Evolutionary conservation across 441 rosid species (phyloP), one percentile per base, ranked within the genome.

Genomic region (Sinapis alba): DNA sequence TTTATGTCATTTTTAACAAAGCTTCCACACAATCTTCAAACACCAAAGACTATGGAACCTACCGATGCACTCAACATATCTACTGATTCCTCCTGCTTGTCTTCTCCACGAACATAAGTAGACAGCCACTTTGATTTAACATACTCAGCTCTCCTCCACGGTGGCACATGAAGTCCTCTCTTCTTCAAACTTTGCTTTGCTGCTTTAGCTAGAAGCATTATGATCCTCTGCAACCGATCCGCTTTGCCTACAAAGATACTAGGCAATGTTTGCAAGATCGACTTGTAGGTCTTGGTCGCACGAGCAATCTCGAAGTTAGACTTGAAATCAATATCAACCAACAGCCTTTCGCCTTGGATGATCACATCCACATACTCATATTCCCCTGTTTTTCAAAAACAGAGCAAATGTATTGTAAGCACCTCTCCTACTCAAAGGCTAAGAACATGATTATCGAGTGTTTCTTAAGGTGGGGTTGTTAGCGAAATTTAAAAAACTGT

Each of bases 241-340:
- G 84, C 71, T 68, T 78, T 88, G n/a, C 97, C 92, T 0, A 94
- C 97, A 36, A 89, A 94, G 57, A 89, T 81, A 68, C 58, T 77
- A 2, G 98, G 98, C 45, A 94, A 82, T 7, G 79, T 75, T 53
- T 88, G 91, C 20, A 90, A 84, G 34, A 90, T 68, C 8, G 89
- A 81, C 71, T 84, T 92, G 76, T 90, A 94, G 0, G 85, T 65
- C 83, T 87, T 90, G 0, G 98, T 94, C 3, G 97, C 80, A 62
- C 97, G 81, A 30, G 97, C 98, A 7, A 94, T 84, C 77, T 94
- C 98, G 61, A 94, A 92, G 74, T 89, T 89, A 2, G 97, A 90
- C 58, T 86, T 83, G 80, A 94, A 92, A 60, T 90, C 98, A 16
- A 90, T 60, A 81, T 94, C 98, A 19, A 94, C 72, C 65, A 94